Base-by-base conservation (phyloP, 2,329 filamentous ascomycete genomes). In the Colletotrichum sp. region DNA sequence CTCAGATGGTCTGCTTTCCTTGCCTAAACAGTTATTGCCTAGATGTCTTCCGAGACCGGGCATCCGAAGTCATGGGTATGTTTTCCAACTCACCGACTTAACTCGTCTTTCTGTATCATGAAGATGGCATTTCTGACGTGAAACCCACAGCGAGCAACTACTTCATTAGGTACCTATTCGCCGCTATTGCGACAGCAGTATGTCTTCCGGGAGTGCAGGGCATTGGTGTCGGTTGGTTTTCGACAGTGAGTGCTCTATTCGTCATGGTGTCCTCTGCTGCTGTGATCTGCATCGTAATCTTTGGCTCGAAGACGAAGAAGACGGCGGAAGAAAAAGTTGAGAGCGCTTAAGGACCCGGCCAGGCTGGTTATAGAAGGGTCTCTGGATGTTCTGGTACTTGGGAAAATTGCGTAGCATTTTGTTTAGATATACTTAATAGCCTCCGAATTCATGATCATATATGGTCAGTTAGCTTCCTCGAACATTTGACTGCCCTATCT, bases 191-290 rank as follows among this genome's bases (percentile, higher is more conserved):
- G 0, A 94, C 92, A 7, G 95, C 93, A 0, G 90, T 92, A 2
- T 94, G 94, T 71, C 86, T 97, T 72, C 95, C 95, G 0, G 93
- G 92, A 1, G 89, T 96, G 15, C 87, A 96, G 74, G 86, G 84
- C 44, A 93, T 97, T 69, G 95, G 95, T 4, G 92, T 96, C 1
- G 95, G 95, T 0, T 96, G 94, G 94, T 96, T 96, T 82, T 93
- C 90, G 64, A 96, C 94, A 3, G 93, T 96, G 76, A 87, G 85
- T 76, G 74, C 70, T 52, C 70, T 76, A 18, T 76, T 76, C 9
- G 74, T 76, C 12, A 59, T 49, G 44, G 32, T 30, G 15, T 64
- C 74, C n/a, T 64, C 70, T 49, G 71, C 57, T 28, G 74, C 64
- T n/a, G 74, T 74, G 34, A 68, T 34, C 59, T 73, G 74, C 36